Base-by-base conservation (phyloP, 2,329 filamentous ascomycete genomes). In the Ceratocystis alfenasii region DNA sequence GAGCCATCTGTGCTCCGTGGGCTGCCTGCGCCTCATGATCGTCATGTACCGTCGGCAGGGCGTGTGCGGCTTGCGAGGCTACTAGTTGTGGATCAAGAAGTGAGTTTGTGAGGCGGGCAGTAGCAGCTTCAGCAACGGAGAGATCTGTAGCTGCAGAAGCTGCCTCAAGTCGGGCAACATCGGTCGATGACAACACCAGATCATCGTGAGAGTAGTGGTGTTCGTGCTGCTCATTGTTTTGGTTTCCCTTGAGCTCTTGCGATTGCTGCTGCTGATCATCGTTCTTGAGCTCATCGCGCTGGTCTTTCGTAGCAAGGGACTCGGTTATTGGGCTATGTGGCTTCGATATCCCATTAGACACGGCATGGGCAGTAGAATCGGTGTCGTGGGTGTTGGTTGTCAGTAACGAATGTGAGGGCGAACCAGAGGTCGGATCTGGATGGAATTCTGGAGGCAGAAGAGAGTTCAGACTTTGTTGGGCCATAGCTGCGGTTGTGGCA, bases 91-190 rank as follows among this genome's bases (percentile, higher is more conserved):
- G 81, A 68, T 85, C 82, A 63, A 85, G 76, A 22, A 83, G 77
- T 0, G 79, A 77, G 1, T 79, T 78, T 61, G 82, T 80, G 4
- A 85, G 73, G 57, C 82, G 80, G 57, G 82, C 81, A 0, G 82
- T 77, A 1, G 81, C 82, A 0, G 82, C 82, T 20, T 79, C 82
- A 1, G 82, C 82, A 67, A 84, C 81, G 1, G 62, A 64, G 8
- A 64, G 55, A 30, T 67, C 53, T 22, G 44, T 55, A 30, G 62
- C 57, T 28, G 55, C 48, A 6, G 63, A 22, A 8, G 62, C 55
- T 10, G 65, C 59, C 8, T 65, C 61, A 5, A 68, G 46, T 5
- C 25, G 33, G 46, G 59, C 36, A 3, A 65, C 48, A 28, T 65
- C 65, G 36, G 33, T 60, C 7, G 62, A 30, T 8, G 66, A 61